Percentiles rank a stretch among this genome's conserved stretches.
phyloP scores from a whole-genome alignment of 1,284 basidiomycete genomes.

The Trichosporon coremiiforme region DNA sequence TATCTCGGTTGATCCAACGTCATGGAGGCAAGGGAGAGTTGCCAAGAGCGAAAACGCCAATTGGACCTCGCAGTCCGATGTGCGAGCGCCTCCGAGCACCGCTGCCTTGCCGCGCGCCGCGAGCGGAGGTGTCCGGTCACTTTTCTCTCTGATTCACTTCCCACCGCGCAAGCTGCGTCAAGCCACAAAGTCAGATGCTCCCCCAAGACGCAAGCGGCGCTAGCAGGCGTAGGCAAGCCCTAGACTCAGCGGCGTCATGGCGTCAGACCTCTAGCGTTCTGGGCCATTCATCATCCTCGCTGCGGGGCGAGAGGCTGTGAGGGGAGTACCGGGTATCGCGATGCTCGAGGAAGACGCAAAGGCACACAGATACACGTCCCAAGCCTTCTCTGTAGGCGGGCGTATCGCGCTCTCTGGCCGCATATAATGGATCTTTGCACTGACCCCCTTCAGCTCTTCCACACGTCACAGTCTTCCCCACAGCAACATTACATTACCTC shows the following conservation, averaged over 20 bases:
- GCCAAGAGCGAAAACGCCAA: background rate
- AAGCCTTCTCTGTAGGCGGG: background rate
- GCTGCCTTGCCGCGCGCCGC: no score
- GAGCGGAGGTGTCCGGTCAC: background rate
- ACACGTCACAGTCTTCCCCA: slow-evolving; percentile 2
- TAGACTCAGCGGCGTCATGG: background rate
- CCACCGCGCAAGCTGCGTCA: background rate
- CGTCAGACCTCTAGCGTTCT: background rate
- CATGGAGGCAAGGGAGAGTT: background rate
- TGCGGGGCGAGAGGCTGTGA: background rate
- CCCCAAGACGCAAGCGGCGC: background rate
- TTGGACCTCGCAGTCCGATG: slow-evolving; percentile 1
- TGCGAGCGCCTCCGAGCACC: slow-evolving; percentile 4
- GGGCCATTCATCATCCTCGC: background rate
- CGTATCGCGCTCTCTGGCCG: background rate
- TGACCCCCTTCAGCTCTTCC: background rate
- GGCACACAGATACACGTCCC: slow-evolving; percentile 6
- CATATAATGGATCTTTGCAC: background rate
- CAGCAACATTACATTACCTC: background rate
- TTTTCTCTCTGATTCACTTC: background rate
- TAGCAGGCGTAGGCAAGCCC: background rate
- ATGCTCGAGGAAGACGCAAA: background rate
- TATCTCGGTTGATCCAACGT: background rate
- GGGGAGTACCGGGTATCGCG: background rate
- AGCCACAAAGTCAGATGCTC: slow-evolving; percentile 4